Percentiles rank a stretch among this genome's conserved stretches.
phyloP scores from a whole-genome alignment of 768 basidiomycete species.

The Hericium alpestre region DNA sequence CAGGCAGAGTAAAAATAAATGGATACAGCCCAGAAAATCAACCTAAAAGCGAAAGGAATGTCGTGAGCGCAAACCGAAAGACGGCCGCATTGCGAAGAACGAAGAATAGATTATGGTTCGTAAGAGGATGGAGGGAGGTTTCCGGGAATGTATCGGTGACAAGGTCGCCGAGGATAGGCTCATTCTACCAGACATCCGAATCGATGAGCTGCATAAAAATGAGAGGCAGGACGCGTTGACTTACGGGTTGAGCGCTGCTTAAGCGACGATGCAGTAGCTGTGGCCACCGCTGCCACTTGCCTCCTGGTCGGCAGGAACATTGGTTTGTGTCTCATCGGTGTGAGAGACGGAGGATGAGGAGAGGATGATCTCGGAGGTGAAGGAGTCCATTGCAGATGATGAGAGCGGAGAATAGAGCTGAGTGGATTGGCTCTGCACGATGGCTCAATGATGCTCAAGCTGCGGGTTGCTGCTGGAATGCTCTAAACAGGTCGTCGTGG shows the following conservation, averaged over 20 bases:
- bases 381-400: background rate
- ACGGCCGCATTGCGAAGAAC: too few relatives aligned
- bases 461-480: background rate
- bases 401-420: too few relatives aligned
- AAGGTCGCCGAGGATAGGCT: background rate
- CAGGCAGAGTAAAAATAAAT: too few relatives aligned
- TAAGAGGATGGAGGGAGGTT: too few relatives aligned
- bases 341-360: background rate
- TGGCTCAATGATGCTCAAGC: background rate
- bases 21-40: too few relatives aligned
- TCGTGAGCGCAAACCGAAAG: too few relatives aligned
- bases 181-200: background rate
- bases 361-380: background rate
- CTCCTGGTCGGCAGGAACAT: background rate
- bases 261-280: background rate
- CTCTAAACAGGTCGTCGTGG: too few relatives aligned
- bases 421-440: too few relatives aligned
- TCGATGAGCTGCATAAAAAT: background rate
- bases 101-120: too few relatives aligned
- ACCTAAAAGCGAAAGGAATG: too few relatives aligned
- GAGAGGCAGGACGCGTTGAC: background rate
- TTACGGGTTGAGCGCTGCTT: background rate
- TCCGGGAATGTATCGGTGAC: too few relatives aligned
- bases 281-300: background rate
- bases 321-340: background rate